Conservation (phyloP, 495 filamentous ascomycete genomes). For the Penicillium macrosclerotiorum region DNA sequence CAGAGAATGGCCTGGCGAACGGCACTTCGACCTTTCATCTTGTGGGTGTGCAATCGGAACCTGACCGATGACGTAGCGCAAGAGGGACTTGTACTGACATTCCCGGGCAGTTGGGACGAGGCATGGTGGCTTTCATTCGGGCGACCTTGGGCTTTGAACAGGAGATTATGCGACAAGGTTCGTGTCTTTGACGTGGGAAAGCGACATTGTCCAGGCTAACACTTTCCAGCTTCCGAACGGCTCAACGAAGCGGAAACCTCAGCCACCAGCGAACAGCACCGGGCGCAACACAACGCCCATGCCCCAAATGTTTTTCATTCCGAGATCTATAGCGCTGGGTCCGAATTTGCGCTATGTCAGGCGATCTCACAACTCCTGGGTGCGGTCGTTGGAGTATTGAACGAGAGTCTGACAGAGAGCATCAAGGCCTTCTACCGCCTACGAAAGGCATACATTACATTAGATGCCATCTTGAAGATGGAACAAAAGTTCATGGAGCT, state of each 20-base stretch:
- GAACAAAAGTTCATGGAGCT: constrained; percentile 56
- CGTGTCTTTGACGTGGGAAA: constrained; percentile 9
- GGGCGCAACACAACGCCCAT: constrained; percentile 55
- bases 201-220: constrained; percentile 13
- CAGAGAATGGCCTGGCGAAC: constrained; percentile 69
- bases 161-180: constrained; percentile 84
- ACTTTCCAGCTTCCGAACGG: constrained; percentile 58
- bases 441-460: constrained; percentile 81
- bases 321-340: constrained; percentile 73
- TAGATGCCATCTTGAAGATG: constrained; percentile 70
- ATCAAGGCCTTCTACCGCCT: constrained; percentile 92
- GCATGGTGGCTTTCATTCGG: constrained; percentile 78
- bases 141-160: constrained; percentile 92
- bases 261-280: constrained; percentile 75
- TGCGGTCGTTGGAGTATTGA: constrained; percentile 84
- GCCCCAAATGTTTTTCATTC: constrained; percentile 51
- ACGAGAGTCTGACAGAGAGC: constrained; percentile 89
- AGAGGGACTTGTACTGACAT: constrained; percentile 8
- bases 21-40: constrained; percentile 88
- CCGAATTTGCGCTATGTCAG: constrained; percentile 77
- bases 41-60: constrained; percentile 37
- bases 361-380: constrained; percentile 85
- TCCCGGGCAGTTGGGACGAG: constrained; percentile 64
- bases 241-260: constrained; percentile 76
- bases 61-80: constrained; percentile 9